Percentiles rank a stretch among this genome's conserved stretches.
phyloP scores from a whole-genome alignment of 352 stramenopile species.

The Phytophthora brassicae region DNA sequence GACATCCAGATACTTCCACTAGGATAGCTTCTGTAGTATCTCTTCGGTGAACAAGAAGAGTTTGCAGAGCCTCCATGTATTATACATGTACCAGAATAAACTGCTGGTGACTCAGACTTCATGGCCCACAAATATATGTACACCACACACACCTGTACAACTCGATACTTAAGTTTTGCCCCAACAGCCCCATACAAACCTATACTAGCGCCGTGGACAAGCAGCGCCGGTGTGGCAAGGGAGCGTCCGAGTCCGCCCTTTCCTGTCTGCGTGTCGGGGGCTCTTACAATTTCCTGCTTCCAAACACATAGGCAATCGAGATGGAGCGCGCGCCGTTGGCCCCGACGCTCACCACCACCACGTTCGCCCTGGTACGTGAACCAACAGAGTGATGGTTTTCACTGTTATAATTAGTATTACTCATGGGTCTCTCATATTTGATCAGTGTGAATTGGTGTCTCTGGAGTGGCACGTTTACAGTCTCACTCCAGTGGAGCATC shows the following conservation, averaged over 20 bases:
- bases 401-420: too few relatives aligned
- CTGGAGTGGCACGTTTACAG: conserved; percentile 60
- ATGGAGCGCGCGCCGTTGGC: conserved; percentile 39
- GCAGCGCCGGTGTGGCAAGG: neutral
- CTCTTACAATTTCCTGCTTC: neutral
- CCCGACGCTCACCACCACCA: conserved; percentile 36
- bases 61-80: conserved; percentile 89
- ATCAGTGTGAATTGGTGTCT: conserved; percentile 47
- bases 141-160: neutral
- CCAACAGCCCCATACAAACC: neutral
- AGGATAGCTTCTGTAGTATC: conserved; percentile 98
- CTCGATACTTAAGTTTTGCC: neutral
- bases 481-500: neutral
- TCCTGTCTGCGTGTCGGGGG: neutral
- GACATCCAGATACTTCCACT: conserved; percentile 92
- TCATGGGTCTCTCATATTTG: conserved; percentile 9
- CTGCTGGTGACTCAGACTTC: conserved; percentile 99
- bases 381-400: neutral
- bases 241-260: neutral
- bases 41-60: conserved; percentile 91
- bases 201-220: neutral
- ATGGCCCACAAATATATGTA: too few relatives aligned
- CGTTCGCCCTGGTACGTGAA: conserved; percentile 48
- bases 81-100: conserved; percentile 89
- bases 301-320: conserved; percentile 16